These are phyloP conservation scores for Tylopilus intermedius DNA, from an alignment of 768 basidiomycete genomes.

Conservation along the genomic window DNA sequence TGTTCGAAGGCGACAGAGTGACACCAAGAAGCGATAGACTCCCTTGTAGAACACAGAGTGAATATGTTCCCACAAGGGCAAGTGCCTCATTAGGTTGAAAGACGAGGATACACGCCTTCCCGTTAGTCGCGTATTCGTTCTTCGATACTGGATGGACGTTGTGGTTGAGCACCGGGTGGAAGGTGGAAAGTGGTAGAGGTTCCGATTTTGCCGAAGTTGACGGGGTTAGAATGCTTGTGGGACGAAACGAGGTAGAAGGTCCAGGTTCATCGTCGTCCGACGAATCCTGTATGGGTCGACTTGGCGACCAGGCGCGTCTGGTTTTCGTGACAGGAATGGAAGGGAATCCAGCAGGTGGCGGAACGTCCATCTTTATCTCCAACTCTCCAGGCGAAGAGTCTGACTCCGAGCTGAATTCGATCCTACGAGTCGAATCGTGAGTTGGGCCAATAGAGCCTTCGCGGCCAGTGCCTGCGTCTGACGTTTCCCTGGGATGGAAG, in stretches of 20 bases:
- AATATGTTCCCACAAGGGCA: conserved; percentile 51
- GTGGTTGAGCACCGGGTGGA: conserved; percentile 33
- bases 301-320: conserved; percentile 57
- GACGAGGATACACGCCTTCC: conserved; percentile 36
- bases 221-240: background rate
- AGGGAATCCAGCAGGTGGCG: conserved; percentile 8
- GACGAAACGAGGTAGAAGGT: conserved; percentile 6
- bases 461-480: conserved; percentile 23
- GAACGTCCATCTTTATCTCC: conserved; percentile 14
- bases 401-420: conserved; percentile 33
- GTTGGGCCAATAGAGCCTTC: background rate
- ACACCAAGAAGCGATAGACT: conserved; percentile 56
- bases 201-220: conserved; percentile 11
- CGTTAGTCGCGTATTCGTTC: background rate
- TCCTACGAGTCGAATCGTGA: conserved; percentile 34
- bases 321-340: conserved; percentile 15
- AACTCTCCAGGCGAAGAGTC: conserved; percentile 24
- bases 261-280: conserved; percentile 42
- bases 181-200: conserved; percentile 42
- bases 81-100: conserved; percentile 44
- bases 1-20: conserved; percentile 37
- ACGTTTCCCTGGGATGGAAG: conserved; percentile 32
- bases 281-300: conserved; percentile 43
- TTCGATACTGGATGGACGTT: background rate
- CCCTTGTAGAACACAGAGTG: conserved; percentile 58